A percentile compares a stretch with the other conserved stretches of the same genome.
Conservation (phyloP, 78 protist species). For the Dictyostelium brefeldianum region DNA sequence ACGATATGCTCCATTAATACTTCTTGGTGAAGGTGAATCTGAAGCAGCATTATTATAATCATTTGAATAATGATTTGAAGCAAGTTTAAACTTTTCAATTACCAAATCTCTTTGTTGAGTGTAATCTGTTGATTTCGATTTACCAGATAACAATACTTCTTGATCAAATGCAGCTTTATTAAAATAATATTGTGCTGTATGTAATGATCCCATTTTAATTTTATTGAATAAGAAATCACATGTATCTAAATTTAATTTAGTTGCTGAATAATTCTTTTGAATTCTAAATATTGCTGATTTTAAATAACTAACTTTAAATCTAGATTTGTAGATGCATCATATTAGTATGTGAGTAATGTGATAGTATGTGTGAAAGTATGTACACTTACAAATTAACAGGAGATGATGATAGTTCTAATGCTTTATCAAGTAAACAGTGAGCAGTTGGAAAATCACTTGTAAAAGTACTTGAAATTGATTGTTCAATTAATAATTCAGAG, state of each 20-base stretch:
- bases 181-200: conserved; percentile 37
- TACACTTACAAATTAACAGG: conserved; percentile 49
- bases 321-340: neutral
- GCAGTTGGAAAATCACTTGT: conserved; percentile 18
- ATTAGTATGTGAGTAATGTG: too few relatives aligned
- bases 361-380: too few relatives aligned
- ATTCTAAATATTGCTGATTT: conserved; percentile 51
- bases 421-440: conserved; percentile 26
- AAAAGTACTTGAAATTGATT: conserved; percentile 29
- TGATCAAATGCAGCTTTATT: conserved; percentile 54
- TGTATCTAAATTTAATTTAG: conserved; percentile 59
- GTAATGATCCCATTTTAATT: conserved; percentile 2
- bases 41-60: conserved; percentile 19
- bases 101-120: conserved; percentile 23
- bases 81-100: conserved; percentile 39
- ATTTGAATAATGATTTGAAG: conserved; percentile 8
- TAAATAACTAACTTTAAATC: conserved; percentile 52
- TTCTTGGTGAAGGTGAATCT: conserved; percentile 2
- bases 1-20: conserved; percentile 32
- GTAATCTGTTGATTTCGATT: conserved; percentile 2
- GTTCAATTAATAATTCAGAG: conserved; percentile 60
- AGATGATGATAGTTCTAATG: conserved; percentile 29
- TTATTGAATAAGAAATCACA: conserved; percentile 37
- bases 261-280: conserved; percentile 54
- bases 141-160: neutral